Conservation (phyloP, 257 asterid species). For the Forsythia viridissima region DNA sequence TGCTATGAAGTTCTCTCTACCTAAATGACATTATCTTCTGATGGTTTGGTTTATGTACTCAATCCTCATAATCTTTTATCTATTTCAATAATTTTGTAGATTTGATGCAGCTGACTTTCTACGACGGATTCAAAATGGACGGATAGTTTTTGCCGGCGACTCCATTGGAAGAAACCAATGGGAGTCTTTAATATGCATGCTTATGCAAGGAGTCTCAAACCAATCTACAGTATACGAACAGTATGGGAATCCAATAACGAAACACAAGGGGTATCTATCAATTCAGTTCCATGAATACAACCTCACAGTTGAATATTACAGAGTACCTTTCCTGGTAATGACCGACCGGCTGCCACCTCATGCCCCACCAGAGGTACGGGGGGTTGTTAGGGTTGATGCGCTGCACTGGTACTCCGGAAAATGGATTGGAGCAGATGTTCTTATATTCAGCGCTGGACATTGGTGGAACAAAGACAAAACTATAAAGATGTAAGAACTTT, state of each 20-base stretch:
- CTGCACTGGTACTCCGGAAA: slow-evolving; percentile 65
- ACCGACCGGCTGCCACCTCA: slow-evolving; percentile 47
- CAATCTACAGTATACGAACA: slow-evolving; percentile 59
- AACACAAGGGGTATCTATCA: slow-evolving; percentile 81
- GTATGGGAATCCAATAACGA: slow-evolving; percentile 73
- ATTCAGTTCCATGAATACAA: slow-evolving; percentile 72
- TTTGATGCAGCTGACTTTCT: slow-evolving; percentile 68
- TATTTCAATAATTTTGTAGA: slow-evolving; percentile 19
- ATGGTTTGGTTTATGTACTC: too few relatives aligned
- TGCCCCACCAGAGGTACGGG: slow-evolving; percentile 54
- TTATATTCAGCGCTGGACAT: slow-evolving; percentile 78
- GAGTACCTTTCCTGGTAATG: slow-evolving; percentile 71
- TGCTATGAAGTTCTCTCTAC: too few relatives aligned
- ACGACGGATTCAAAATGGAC: slow-evolving; percentile 44
- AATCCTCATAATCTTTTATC: too few relatives aligned
- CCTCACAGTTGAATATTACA: slow-evolving; percentile 73
- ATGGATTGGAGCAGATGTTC: slow-evolving; percentile 70
- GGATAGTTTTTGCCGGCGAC: slow-evolving; percentile 85
- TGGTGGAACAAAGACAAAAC: slow-evolving; percentile 95
- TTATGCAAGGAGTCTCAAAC: slow-evolving; percentile 65
- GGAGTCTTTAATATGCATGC: slow-evolving; percentile 91
- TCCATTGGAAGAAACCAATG: slow-evolving; percentile 94
- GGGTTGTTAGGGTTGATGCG: slow-evolving; percentile 62
- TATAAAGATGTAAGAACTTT: slow-evolving; percentile 45
- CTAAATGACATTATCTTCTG: too few relatives aligned